Conservation (phyloP, 352 stramenopile genomes). For the Phytophthora rubi region DNA sequence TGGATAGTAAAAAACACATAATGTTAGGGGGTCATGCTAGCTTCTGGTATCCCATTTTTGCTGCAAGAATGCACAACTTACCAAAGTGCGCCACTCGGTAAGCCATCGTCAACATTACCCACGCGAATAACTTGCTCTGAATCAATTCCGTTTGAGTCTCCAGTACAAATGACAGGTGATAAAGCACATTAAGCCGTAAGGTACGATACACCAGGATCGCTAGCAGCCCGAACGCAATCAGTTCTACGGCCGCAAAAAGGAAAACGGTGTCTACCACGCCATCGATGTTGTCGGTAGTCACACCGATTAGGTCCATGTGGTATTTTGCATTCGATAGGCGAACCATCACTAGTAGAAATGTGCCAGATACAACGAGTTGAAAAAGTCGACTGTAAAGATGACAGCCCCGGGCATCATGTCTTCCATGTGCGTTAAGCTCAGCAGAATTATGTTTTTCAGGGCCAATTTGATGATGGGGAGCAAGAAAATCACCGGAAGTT, state of each 20-base stretch:
- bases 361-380: not conserved
- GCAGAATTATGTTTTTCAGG: not conserved
- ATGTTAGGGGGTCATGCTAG: too few relatives aligned
- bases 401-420: not conserved
- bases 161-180: not conserved
- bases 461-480: not conserved
- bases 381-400: conserved; percentile 1
- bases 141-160: not conserved
- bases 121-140: not conserved
- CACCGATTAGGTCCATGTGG: not conserved
- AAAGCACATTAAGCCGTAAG: not conserved
- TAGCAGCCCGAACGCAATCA: not conserved
- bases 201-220: not conserved
- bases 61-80: not conserved
- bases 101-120: not conserved
- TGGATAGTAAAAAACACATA: too few relatives aligned
- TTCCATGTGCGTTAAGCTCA: not conserved
- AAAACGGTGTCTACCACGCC: not conserved
- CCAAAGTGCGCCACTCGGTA: not conserved
- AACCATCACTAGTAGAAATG: not conserved
- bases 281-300: not conserved
- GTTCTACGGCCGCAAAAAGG: not conserved
- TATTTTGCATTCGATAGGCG: not conserved
- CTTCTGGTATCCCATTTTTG: too few relatives aligned
- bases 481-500: not conserved